Evolutionary conservation across 805 yeast genomes (phyloP), one percentile per base, ranked within the genome.

Genomic region (Schwanniomyces yamadae): DNA sequence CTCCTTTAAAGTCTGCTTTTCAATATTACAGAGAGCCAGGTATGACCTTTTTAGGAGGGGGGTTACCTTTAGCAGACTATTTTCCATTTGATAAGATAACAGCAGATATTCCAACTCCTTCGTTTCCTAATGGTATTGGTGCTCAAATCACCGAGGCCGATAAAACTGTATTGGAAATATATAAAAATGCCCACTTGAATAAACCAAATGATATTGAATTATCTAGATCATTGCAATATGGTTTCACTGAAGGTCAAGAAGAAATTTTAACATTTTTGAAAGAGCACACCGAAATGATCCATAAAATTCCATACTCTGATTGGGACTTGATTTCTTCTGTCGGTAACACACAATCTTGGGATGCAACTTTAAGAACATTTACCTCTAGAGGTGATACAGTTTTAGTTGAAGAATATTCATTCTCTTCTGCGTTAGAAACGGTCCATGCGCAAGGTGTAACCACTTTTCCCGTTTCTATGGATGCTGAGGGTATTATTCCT

Each of bases 341-440:
- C 9, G 98, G 98, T 46, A 87, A 86, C 66, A 90, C 97, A n/a
- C 87, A 85, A 60, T 77, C 86, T 5, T 82, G 95, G 82, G 96
- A 90, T 51, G 75, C 93, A 3, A 71, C 80, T 16, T 72, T 91
- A 54, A 77, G 97, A 60, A 78, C 90, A 21, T 78, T 91, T 52
- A 71, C 81, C 51, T 67, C 79, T 54, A 78, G 82, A 40, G 95
- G 91, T 28, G 99, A 91, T 55, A 65, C 81, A n/a, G 74, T 91
- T 34, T 63, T 91, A 42, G 83, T 82, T 22, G 98, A 91, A 61
- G 88, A 84, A 52, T 79, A 76, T 63, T 70, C 90, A 10, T 91
- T 89, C 67, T 73, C 93, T 8, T 84, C 95, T 18, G 89, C 95
- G 22, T 65, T 86, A 41, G 95, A 88, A 63, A 75, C 95, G 6